Percentiles rank a stretch among this genome's conserved stretches.
Evolutionary conservation across 441 rosid genomes (phyloP).

Genomic region (Flueggea neowawraea): DNA sequence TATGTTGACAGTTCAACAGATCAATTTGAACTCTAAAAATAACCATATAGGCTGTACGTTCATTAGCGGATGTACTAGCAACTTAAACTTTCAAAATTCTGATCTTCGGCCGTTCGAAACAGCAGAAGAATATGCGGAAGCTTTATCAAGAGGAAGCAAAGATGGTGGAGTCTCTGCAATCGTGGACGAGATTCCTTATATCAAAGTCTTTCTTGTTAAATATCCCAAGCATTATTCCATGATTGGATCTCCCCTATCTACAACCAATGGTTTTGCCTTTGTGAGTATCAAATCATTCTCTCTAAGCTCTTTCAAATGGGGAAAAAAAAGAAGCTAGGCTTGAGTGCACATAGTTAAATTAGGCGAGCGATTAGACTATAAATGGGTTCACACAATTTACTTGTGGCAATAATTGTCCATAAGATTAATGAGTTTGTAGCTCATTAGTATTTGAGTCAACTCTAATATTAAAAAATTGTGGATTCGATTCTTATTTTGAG

Average conservation of each 20-base stretch:
- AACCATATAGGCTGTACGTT: background rate
- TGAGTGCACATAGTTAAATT: too few relatives aligned
- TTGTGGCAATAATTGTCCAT: too few relatives aligned
- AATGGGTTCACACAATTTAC: too few relatives aligned
- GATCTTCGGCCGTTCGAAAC: background rate
- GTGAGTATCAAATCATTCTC: constrained; percentile 14
- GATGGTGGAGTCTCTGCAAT: constrained; percentile 12
- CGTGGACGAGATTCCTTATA: constrained; percentile 10
- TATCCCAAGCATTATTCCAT: background rate
- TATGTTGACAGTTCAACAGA: constrained; percentile 33
- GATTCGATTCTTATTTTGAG: too few relatives aligned
- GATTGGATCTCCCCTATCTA: background rate
- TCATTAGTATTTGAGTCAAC: too few relatives aligned
- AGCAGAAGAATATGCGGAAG: background rate
- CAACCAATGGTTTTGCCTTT: constrained; percentile 29
- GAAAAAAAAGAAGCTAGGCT: too few relatives aligned
- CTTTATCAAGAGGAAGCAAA: constrained; percentile 12
- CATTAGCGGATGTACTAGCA: too few relatives aligned
- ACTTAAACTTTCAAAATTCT: too few relatives aligned
- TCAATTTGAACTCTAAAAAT: background rate
- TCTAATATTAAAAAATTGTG: too few relatives aligned
- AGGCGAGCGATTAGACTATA: too few relatives aligned
- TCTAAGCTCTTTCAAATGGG: background rate
- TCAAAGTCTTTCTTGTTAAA: background rate
- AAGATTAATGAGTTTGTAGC: too few relatives aligned